Evolutionary conservation across 768 basidiomycete species (phyloP).

Genomic region (Dioszegia hungarica): DNA sequence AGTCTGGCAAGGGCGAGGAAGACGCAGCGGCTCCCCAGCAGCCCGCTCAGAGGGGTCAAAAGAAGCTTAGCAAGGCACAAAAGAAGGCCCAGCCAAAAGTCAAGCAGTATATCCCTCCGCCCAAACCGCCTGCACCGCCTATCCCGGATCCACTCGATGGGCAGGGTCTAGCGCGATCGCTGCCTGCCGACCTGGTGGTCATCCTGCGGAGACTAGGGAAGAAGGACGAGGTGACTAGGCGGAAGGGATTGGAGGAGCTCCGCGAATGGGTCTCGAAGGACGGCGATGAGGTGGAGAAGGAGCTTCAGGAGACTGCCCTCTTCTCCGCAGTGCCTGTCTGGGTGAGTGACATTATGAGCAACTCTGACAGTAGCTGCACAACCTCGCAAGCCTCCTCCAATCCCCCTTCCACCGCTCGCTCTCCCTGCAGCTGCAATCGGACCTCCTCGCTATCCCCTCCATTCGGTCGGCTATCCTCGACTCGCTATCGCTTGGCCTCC

Average conservation of each 20-base stretch:
- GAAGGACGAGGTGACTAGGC: constrained; percentile 81
- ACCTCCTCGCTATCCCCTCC: constrained; percentile 59
- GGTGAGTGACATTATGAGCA: constrained; percentile 56
- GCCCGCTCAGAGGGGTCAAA: constrained; percentile 54
- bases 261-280: constrained; percentile 61
- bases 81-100: constrained; percentile 63
- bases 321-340: constrained; percentile 66
- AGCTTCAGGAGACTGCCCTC: constrained; percentile 54
- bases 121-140: constrained; percentile 53
- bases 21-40: constrained; percentile 28
- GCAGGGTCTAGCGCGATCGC: constrained; percentile 64
- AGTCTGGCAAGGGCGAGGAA: constrained; percentile 53
- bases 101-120: constrained; percentile 82
- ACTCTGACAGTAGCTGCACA: constrained; percentile 62
- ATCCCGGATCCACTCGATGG: constrained; percentile 79
- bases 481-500: constrained; percentile 33
- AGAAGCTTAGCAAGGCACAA: constrained; percentile 57
- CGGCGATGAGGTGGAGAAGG: constrained; percentile 50
- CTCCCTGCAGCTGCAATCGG: constrained; percentile 61
- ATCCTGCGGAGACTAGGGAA: constrained; percentile 76
- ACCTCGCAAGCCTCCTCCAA: constrained; percentile 72
- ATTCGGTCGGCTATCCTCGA: constrained; percentile 49
- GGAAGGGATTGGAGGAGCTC: constrained; percentile 79
- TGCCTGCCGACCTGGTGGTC: constrained; percentile 78
- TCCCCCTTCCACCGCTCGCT: constrained; percentile 71